These are phyloP conservation scores for Acarospora socialis DNA, from an alignment of 2,329 filamentous ascomycete genomes.

Conservation along the genomic window DNA sequence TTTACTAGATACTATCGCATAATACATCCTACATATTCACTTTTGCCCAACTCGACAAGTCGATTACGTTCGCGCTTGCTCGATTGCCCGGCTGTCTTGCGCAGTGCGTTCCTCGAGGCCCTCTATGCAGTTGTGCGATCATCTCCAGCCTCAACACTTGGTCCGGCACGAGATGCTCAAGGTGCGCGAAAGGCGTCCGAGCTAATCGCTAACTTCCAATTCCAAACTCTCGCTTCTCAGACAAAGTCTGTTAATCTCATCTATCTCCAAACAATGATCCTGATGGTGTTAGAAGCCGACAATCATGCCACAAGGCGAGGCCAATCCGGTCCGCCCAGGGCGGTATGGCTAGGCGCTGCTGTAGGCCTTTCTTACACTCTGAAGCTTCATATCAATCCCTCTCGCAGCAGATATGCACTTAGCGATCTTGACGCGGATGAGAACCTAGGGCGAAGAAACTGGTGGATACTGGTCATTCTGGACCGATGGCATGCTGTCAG, in stretches of 20 bases:
- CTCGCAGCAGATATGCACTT: conserved; percentile 28
- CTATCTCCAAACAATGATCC: conserved; percentile 27
- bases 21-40: conserved; percentile 53
- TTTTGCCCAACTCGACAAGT: conserved; percentile 45
- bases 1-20: conserved; percentile 45
- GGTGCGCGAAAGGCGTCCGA: too few relatives aligned
- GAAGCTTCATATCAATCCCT: conserved; percentile 40
- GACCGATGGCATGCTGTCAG: conserved; percentile 62
- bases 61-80: conserved; percentile 43
- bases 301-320: conserved; percentile 33
- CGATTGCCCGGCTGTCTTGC: conserved; percentile 41
- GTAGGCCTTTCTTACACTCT: conserved; percentile 52
- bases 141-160: conserved; percentile 31
- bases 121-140: conserved; percentile 46
- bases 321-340: conserved; percentile 33
- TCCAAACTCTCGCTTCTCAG: conserved; percentile 21
- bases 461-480: conserved; percentile 58
- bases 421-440: conserved; percentile 46
- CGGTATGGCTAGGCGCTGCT: conserved; percentile 48
- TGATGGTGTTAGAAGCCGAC: conserved; percentile 51
- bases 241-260: conserved; percentile 23
- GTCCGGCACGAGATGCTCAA: conserved; percentile 19
- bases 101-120: conserved; percentile 51
- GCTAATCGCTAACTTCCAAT: too few relatives aligned
- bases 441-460: conserved; percentile 48